Percentiles rank a stretch among this genome's conserved stretches.
Conservation (phyloP, 805 yeast species). For the Schwanniomyces polymorphus region DNA sequence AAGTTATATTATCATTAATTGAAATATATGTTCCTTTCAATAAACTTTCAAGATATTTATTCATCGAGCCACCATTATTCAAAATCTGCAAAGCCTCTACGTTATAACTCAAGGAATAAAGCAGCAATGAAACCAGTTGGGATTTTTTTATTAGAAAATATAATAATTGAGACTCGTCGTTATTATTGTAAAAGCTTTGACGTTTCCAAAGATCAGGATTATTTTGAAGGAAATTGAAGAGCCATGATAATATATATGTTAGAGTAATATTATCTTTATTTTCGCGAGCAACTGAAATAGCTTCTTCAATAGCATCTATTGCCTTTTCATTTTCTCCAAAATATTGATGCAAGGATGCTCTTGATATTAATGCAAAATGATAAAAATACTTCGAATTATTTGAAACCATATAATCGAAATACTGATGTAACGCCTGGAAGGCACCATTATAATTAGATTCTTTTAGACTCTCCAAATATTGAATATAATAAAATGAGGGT, state of each 20-base stretch:
- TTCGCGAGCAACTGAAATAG: constrained; percentile 84
- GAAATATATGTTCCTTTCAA: constrained; percentile 57
- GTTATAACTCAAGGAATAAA: constrained; percentile 63
- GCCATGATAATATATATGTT: constrained; percentile 72
- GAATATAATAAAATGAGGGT: constrained; percentile 52
- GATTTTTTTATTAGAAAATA: constrained; percentile 60
- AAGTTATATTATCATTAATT: constrained; percentile 44
- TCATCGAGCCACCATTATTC: constrained; percentile 49
- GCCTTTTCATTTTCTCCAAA: constrained; percentile 71
- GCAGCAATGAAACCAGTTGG: constrained; percentile 45
- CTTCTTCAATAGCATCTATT: constrained; percentile 77
- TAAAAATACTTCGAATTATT: constrained; percentile 62
- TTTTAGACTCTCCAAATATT: constrained; percentile 58
- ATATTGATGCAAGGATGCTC: constrained; percentile 70
- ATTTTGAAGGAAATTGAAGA: constrained; percentile 65
- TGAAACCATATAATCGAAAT: constrained; percentile 76
- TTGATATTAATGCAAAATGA: constrained; percentile 72
- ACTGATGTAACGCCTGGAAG: constrained; percentile 50
- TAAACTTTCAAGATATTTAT: constrained; percentile 52
- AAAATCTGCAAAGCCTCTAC: constrained; percentile 60
- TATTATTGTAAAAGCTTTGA: constrained; percentile 45
- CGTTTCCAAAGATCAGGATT: constrained; percentile 56
- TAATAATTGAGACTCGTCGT: constrained; percentile 63
- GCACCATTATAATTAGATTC: constrained; percentile 63
- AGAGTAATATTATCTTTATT: constrained; percentile 73